A percentile compares a stretch with the other conserved stretches of the same genome.
Conservation (phyloP, 768 basidiomycete genomes). For the Lactarius akahatsu region DNA sequence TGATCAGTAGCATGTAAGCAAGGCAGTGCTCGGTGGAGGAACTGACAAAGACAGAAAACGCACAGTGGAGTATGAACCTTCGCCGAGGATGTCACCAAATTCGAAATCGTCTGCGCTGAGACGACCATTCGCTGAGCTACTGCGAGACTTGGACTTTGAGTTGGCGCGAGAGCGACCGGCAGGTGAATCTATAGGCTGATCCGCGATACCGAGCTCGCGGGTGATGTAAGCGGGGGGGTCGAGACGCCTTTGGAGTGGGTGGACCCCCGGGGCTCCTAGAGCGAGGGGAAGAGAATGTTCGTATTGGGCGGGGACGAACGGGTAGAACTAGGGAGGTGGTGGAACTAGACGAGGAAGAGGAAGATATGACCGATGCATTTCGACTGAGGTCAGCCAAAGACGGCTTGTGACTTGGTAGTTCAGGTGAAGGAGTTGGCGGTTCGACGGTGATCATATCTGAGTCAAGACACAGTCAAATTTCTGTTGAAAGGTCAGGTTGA, state of each 20-base stretch:
- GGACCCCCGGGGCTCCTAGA: slow-evolving; percentile 52
- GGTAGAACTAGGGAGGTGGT: slow-evolving; percentile 42
- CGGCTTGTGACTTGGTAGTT: slow-evolving; percentile 34
- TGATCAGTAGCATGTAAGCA: slow-evolving; percentile 20
- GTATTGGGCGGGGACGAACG: slow-evolving; percentile 50
- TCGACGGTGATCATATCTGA: slow-evolving; percentile 41
- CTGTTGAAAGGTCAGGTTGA: not conserved
- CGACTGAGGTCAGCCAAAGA: slow-evolving; percentile 66
- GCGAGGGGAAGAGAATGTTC: slow-evolving; percentile 65
- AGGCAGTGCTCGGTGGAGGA: not conserved
- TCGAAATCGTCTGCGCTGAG: slow-evolving; percentile 62
- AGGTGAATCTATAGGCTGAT: slow-evolving; percentile 29
- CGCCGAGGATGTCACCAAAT: slow-evolving; percentile 71
- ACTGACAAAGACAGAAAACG: slow-evolving; percentile 33
- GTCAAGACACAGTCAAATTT: slow-evolving; percentile 1
- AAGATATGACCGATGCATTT: slow-evolving; percentile 74
- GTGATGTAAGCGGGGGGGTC: slow-evolving; percentile 58
- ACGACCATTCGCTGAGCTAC: slow-evolving; percentile 47
- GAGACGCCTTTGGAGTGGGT: slow-evolving; percentile 37
- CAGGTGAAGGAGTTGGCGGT: slow-evolving; percentile 36
- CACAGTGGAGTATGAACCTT: slow-evolving; percentile 82
- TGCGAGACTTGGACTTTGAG: slow-evolving; percentile 43
- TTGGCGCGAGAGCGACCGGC: slow-evolving; percentile 34
- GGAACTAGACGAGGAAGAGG: slow-evolving; percentile 50
- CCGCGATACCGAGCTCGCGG: slow-evolving; percentile 51